Evolutionary conservation across 495 filamentous ascomycete species (phyloP), one percentile per base, ranked within the genome.

Genomic region (Elasticomyces elasticus): DNA sequence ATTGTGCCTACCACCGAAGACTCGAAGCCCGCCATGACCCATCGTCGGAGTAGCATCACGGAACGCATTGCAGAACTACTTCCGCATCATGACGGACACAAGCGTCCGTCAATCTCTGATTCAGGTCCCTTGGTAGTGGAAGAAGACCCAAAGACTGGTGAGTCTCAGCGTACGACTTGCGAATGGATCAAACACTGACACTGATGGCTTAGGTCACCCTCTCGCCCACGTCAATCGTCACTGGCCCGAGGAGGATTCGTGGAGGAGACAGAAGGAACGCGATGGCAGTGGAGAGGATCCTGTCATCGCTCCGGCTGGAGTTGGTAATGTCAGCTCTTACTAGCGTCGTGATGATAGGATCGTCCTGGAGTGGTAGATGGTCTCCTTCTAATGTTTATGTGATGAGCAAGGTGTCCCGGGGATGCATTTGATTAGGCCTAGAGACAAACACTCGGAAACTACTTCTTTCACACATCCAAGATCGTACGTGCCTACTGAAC

Each of bases 211-310:
- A 45, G 42, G 42, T 2, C 42, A 24, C 5, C 6, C 11, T 23
- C 42, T 45, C 24, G 42, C 42, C 24, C 15, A 24, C 15, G 42
- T 45, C 42, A 45, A 45, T 26, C 42, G 11, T 22, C 24, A 26
- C 15, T 45, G 42, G 42, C 42, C 42, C 3, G 42, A 45, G 17
- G 42, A 45, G 5, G 42, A 45, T 23, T 45, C 42, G 42, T 45
- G 19, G 6, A 45, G 19, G 42, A 17, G 42, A 26, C 5, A 45
- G 19, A 45, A 45, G 5, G 24, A 45, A 19, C 42, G 42, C 11
- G 42, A 45, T 23, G 15, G 42, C 42, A 45, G 15, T 45, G 42
- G 42, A 45, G 42, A 45, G 20, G 42, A 45, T 19, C 24, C 42
- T 23, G 20, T 45, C 5, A 19, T 45, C 12, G 42, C 42, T 23